Evolutionary conservation across 1,139 yeast genomes (phyloP), one percentile per base, ranked within the genome.

Genomic region (Hyphopichia khmerensis): DNA sequence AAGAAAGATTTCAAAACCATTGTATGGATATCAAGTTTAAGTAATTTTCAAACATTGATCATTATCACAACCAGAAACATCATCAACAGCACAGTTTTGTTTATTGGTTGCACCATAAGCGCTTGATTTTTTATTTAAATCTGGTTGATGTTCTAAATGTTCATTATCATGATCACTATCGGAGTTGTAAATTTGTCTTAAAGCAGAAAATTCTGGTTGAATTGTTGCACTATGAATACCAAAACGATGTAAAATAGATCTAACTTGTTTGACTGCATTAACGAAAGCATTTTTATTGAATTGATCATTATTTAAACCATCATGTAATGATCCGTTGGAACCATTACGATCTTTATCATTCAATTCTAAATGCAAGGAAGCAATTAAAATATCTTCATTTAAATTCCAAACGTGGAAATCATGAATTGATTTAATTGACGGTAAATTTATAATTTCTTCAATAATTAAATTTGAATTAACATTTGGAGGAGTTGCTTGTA

Each of bases 391-490:
- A 50, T 85, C 87, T 66, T 93, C 99, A 44, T 91, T 88, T 52
- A 93, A 75, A 61, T 90, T 93, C 99, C 99, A 93, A 46, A 93
- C 86, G 62, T 93, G 99, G 73, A 93, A 83, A 61, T 93, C 99
- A 62, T 93, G 99, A 34, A 93, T 82, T 4, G 95, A 87, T 48
- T 80, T 75, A 40, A 93, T 95, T 21, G 91, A 87, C 1, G 82
- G 78, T 23, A 91, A 75, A 41, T 74, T 69, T 21, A 79, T 57
- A 40, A 93, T 84, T 48, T 87, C 87, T 39, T 76, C 72, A 44
- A 84, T 79, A 36, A 93, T 89, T 38, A 77, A 77, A 47, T 86
- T 85, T 13, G 96, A 84, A 53, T 90, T 82, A 42, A 93, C 75
- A 39, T 83, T 75, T 15, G 86, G 77, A 15, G 99, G 99, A 2